Evolutionary conservation across 2,329 filamentous ascomycete genomes (phyloP).

Genomic region (Zymoseptoria brevis): DNA sequence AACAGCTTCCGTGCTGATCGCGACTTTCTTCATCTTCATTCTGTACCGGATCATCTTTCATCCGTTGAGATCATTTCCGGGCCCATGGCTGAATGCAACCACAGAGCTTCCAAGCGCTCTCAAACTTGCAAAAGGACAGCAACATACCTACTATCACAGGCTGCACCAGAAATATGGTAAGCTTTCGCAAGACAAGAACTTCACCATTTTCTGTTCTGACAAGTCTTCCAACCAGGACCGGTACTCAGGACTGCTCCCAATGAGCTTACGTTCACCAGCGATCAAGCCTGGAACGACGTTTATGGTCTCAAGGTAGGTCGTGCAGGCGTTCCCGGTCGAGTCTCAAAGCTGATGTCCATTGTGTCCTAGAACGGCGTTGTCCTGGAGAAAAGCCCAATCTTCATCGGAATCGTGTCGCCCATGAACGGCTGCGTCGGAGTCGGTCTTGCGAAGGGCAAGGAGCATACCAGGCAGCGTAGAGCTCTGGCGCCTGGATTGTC

Average conservation of each 20-base stretch:
- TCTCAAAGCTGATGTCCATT: background rate
- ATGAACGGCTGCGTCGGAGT: slow-evolving; percentile 6
- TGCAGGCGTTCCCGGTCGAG: background rate
- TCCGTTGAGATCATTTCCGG: background rate
- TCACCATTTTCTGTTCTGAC: background rate
- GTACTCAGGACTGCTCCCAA: slow-evolving; percentile 2
- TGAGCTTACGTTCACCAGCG: background rate
- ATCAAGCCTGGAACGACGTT: slow-evolving; percentile 4
- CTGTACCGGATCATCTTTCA: background rate
- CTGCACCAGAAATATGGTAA: slow-evolving; percentile 1
- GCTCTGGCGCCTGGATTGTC: slow-evolving; percentile 3
- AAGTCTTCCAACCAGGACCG: background rate
- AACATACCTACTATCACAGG: slow-evolving; percentile 1
- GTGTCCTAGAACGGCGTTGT: slow-evolving; percentile 3
- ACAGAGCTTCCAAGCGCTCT: slow-evolving; percentile 1
- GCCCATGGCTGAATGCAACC: background rate
- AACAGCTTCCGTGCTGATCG: background rate
- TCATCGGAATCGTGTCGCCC: slow-evolving; percentile 7
- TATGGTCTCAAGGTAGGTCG: slow-evolving; percentile 2
- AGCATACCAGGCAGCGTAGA: slow-evolving; percentile 6
- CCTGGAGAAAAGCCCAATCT: slow-evolving; percentile 10
- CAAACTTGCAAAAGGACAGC: background rate
- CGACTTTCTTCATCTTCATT: background rate
- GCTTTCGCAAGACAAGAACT: background rate
- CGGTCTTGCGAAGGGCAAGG: slow-evolving; percentile 6